These are phyloP conservation scores for Pythium apleroticum DNA, from an alignment of 352 stramenopile species.

Conservation along the genomic window DNA sequence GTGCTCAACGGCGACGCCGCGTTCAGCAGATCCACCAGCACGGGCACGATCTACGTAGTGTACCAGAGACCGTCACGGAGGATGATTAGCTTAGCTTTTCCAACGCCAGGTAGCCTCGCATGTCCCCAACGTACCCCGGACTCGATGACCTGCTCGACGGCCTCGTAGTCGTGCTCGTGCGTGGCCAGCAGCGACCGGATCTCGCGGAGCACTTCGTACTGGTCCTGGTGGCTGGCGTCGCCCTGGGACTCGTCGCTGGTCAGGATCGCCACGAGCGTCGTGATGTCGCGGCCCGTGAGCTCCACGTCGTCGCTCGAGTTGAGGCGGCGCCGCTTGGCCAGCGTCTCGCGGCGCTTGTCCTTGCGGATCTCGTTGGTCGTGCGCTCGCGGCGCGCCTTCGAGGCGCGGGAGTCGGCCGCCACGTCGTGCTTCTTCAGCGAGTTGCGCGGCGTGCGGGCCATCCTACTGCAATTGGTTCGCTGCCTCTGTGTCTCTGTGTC, in stretches of 20 bases:
- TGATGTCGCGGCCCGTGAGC: slow-evolving; percentile 54
- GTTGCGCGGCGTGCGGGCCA: slow-evolving; percentile 47
- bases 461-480: not conserved
- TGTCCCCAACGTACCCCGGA: slow-evolving; percentile 53
- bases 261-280: slow-evolving; percentile 51
- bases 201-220: slow-evolving; percentile 70
- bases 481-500: not conserved
- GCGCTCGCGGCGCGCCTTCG: slow-evolving; percentile 63
- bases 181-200: slow-evolving; percentile 59
- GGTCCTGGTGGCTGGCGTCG: slow-evolving; percentile 46
- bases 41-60: slow-evolving; percentile 54
- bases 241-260: slow-evolving; percentile 5
- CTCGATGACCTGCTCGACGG: slow-evolving; percentile 76
- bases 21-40: slow-evolving; percentile 68
- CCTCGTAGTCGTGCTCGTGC: slow-evolving; percentile 65
- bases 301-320: slow-evolving; percentile 45
- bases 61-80: no score
- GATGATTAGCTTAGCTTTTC: not conserved
- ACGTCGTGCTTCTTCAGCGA: slow-evolving; percentile 83
- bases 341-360: slow-evolving; percentile 59
- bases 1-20: slow-evolving; percentile 63
- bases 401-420: slow-evolving; percentile 51
- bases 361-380: slow-evolving; percentile 71
- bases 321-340: slow-evolving; percentile 72
- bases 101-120: no score